These are phyloP conservation scores for Irpex lacteus DNA, from an alignment of 1,284 basidiomycete genomes.

Conservation along the genomic window DNA sequence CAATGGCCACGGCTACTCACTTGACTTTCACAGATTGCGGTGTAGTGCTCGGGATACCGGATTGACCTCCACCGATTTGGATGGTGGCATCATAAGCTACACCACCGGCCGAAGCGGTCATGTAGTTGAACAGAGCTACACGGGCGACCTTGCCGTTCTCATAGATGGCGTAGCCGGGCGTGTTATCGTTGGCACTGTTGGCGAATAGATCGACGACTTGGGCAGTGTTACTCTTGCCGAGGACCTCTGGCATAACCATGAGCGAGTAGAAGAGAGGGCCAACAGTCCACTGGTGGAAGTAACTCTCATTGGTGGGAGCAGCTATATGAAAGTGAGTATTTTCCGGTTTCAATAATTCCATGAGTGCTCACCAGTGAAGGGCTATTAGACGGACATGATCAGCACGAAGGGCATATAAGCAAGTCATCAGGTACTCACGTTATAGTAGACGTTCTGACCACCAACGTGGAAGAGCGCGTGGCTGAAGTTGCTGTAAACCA, in stretches of 20 bases:
- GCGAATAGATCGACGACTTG: constrained; percentile 29
- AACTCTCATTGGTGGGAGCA: constrained; percentile 35
- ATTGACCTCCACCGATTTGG: constrained; percentile 26
- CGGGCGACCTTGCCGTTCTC: constrained; percentile 27
- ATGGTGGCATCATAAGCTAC: constrained; percentile 30
- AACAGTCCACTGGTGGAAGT: constrained; percentile 33
- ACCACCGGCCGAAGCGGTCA: constrained; percentile 31
- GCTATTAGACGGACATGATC: constrained; percentile 18
- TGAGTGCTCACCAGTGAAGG: constrained; percentile 44
- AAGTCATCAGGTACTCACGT: constrained; percentile 37
- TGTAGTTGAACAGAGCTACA: constrained; percentile 45
- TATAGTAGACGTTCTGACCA: constrained; percentile 67
- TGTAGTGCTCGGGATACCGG: constrained; percentile 18
- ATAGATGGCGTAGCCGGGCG: constrained; percentile 33
- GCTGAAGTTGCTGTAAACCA: constrained; percentile 57
- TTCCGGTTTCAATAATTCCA: neutral
- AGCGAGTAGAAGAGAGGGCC: constrained; percentile 36
- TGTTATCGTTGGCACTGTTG: constrained; percentile 23
- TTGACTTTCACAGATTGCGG: constrained; percentile 27
- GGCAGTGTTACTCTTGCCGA: constrained; percentile 29
- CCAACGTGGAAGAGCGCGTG: constrained; percentile 61
- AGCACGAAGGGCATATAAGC: neutral
- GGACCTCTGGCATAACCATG: constrained; percentile 33
- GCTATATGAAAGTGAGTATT: constrained; percentile 21
- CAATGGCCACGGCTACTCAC: constrained; percentile 12